phyloP scores from a whole-genome alignment of 345 rosid species.

The Euphorbia tirucalli region DNA sequence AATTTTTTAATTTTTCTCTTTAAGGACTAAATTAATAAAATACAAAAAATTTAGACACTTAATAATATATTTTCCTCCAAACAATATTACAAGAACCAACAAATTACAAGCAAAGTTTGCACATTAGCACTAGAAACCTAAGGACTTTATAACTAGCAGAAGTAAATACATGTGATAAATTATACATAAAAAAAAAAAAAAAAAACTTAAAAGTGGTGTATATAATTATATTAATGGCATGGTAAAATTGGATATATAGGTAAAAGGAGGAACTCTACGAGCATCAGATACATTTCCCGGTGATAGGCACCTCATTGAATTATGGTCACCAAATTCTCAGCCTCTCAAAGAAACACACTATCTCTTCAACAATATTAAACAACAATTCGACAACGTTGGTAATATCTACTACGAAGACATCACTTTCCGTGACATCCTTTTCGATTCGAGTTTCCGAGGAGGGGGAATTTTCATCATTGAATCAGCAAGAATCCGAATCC shows the following conservation, averaged over 20 bases:
- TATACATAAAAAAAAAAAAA: too few species aligned
- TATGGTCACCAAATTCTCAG: conserved; percentile 45
- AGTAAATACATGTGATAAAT: too few species aligned
- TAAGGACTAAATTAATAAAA: too few species aligned
- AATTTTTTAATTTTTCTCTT: too few species aligned
- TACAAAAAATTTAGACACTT: too few species aligned
- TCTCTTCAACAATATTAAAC: conserved; percentile 7
- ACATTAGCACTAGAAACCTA: too few species aligned
- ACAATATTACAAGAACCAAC: too few species aligned
- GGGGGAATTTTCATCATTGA: conserved; percentile 57
- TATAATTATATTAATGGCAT: neutral
- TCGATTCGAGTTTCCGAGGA: conserved; percentile 61
- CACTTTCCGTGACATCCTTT: conserved; percentile 55
- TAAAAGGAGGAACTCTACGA: conserved; percentile 58
- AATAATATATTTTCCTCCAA: too few species aligned
- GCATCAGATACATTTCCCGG: conserved; percentile 60
- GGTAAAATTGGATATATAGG: conserved; percentile 28
- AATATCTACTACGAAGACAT: conserved; percentile 51
- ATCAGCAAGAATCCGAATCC: conserved; percentile 54
- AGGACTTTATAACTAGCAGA: too few species aligned
- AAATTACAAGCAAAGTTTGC: too few species aligned
- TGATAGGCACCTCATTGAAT: conserved; percentile 54
- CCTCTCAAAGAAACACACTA: neutral
- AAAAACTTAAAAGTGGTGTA: too few species aligned
- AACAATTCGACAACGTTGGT: conserved; percentile 1